These are phyloP conservation scores for Otatea glauca DNA, from an alignment of 176 grass and related monocot species.

Conservation along the genomic window DNA sequence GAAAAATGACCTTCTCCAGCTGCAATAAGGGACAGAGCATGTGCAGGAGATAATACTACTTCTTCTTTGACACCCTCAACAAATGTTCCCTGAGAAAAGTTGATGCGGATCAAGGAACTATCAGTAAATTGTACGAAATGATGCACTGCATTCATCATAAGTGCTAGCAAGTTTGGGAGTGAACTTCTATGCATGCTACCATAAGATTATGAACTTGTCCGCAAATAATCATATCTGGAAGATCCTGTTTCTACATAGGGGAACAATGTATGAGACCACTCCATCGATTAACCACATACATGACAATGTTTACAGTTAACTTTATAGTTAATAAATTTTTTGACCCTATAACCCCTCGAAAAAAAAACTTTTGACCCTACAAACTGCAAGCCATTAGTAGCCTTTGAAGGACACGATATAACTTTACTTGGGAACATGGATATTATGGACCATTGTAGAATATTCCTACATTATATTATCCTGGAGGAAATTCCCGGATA, in stretches of 20 bases:
- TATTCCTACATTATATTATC: neutral
- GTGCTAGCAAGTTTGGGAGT: neutral
- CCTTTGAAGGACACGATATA: conserved; percentile 2
- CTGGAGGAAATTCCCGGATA: neutral
- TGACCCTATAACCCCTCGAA: neutral
- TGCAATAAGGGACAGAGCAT: conserved; percentile 97
- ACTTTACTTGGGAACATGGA: neutral
- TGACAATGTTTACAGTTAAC: conserved; percentile 19
- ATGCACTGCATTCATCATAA: conserved; percentile 25
- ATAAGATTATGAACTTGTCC: conserved; percentile 8
- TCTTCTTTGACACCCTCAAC: conserved; percentile 99
- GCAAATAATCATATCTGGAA: conserved; percentile 11
- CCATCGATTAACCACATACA: neutral
- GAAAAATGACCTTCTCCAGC: conserved; percentile 86
- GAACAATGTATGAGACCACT: neutral
- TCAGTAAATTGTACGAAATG: conserved; percentile 35
- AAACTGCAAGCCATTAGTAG: neutral
- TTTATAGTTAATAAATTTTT: neutral
- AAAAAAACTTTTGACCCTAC: neutral
- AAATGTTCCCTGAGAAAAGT: conserved; percentile 83
- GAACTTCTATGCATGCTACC: conserved; percentile 29
- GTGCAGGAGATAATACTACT: conserved; percentile 97
- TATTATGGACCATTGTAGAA: neutral
- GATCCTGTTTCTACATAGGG: neutral
- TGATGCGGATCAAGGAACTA: conserved; percentile 30